Base-by-base conservation (phyloP, 1,139 yeast genomes). In the Saccharomyces hybrid region DNA sequence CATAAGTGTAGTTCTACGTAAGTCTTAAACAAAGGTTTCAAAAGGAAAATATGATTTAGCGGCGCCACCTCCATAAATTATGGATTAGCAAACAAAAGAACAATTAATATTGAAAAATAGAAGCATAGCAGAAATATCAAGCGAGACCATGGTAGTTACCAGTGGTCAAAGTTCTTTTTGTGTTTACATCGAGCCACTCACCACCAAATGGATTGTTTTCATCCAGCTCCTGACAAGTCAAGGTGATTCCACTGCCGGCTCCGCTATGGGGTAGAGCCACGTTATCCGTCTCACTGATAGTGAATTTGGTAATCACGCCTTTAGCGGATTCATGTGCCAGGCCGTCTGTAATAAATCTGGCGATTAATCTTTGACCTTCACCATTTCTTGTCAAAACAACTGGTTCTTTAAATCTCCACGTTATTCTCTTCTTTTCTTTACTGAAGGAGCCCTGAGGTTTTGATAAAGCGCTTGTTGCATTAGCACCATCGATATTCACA, bases 371-470 rank as follows among this genome's bases (percentile, higher is more conserved):
- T 62, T 82, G 83, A 32, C 58, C 58, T 62, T 83, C 88, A 4
- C 69, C 65, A 38, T 68, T 65, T 14, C 68, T 60, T 7, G 65
- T 67, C 28, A 86, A 63, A 0, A 58, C 58, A 8, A 65, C 38
- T 3, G 86, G 82, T 38, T 75, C 73, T 34, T 72, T 70, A 65
- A 80, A 83, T 67, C 87, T 80, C 97, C 97, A 90, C 0, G 93
- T 86, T 55, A 91, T 84, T 70, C 97, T 81, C 63, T 83, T 86
- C 66, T 82, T 84, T 50, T 88, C 97, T 67, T 82, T 84, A 71
- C 85, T 88, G 75, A 89, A 89, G 1, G 95, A 81, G 52, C 97
- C 98, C 55, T 87, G 84, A 3, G 98, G 98, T 66, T 87, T 88
- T 11, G 96, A 86, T 57, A 90, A 83, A 0, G 97, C 97, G 27